Percentiles rank a stretch among this genome's conserved stretches.
Conservation (phyloP, 305 asterid species). For the Fraxinus latifolia region DNA sequence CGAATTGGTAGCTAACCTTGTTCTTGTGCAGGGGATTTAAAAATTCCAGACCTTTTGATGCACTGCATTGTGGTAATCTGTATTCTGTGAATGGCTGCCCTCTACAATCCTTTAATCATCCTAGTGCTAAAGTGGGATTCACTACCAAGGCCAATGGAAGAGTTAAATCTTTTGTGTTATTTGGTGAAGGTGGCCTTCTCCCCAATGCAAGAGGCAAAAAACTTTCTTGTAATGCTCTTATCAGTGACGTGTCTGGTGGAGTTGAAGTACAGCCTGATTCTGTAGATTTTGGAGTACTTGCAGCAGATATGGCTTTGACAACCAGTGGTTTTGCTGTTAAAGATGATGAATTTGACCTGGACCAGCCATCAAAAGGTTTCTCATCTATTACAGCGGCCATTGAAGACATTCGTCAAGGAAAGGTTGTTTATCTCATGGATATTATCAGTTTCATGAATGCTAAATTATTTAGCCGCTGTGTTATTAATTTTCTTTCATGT, state of each 20-base stretch:
- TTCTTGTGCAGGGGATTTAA: conserved; percentile 29
- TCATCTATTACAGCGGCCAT: conserved; percentile 73
- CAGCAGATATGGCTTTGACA: conserved; percentile 59
- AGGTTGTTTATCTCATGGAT: conserved; percentile 42
- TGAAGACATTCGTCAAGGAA: conserved; percentile 80
- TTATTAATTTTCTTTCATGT: neutral
- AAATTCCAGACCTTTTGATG: conserved; percentile 49
- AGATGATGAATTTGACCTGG: conserved; percentile 63
- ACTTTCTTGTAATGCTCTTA: conserved; percentile 26
- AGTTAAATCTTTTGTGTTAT: conserved; percentile 32
- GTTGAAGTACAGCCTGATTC: conserved; percentile 53
- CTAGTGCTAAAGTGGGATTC: conserved; percentile 29
- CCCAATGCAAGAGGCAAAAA: conserved; percentile 26
- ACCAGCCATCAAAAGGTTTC: conserved; percentile 68
- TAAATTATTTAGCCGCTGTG: neutral
- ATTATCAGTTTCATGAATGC: conserved; percentile 1
- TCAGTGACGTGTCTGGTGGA: conserved; percentile 41
- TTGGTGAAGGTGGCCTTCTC: conserved; percentile 32
- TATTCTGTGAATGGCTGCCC: conserved; percentile 32
- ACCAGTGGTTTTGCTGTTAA: conserved; percentile 46
- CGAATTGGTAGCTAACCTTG: conserved; percentile 15
- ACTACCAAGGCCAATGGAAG: conserved; percentile 35
- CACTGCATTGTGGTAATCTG: conserved; percentile 38
- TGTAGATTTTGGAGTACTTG: conserved; percentile 51
- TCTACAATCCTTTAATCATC: conserved; percentile 31